A percentile compares a stretch with the other conserved stretches of the same genome.
phyloP scores from a whole-genome alignment of 192 early-diverging fungal species.

The Coemansia sp. region DNA sequence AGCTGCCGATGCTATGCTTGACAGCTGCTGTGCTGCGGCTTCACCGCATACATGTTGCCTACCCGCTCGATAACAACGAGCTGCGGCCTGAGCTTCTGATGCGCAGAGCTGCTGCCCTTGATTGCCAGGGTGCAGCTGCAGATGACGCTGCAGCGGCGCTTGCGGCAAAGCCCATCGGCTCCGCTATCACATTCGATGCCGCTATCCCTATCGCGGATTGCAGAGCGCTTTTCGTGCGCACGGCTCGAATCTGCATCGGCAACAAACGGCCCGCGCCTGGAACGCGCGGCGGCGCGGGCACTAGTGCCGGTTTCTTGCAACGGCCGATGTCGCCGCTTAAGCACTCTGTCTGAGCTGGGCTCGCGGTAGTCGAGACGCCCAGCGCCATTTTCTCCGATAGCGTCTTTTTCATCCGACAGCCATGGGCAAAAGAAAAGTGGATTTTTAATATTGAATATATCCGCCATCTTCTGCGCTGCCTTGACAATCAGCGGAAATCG shows the following conservation, averaged over 20 bases:
- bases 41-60: slow-evolving; percentile 15
- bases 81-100: slow-evolving; percentile 21
- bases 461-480: slow-evolving; percentile 20
- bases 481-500: slow-evolving; percentile 17
- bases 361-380: neutral
- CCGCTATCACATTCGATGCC: neutral
- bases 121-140: slow-evolving; percentile 11
- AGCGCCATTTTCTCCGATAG: slow-evolving; percentile 10
- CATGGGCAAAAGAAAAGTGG: slow-evolving; percentile 9
- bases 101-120: neutral
- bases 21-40: slow-evolving; percentile 5
- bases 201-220: neutral
- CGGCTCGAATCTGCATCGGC: neutral
- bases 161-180: neutral
- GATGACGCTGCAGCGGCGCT: slow-evolving; percentile 8
- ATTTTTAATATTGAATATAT: slow-evolving; percentile 16
- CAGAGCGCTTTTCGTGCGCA: neutral
- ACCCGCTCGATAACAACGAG: slow-evolving; percentile 25
- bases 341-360: neutral
- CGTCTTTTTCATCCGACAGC: neutral
- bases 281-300: neutral
- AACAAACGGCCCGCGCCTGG: neutral
- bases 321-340: neutral
- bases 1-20: neutral
- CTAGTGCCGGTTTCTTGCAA: neutral